Evolutionary conservation across 371 early-diverging fungal species (phyloP).

Genomic region (Mortierella sp.): DNA sequence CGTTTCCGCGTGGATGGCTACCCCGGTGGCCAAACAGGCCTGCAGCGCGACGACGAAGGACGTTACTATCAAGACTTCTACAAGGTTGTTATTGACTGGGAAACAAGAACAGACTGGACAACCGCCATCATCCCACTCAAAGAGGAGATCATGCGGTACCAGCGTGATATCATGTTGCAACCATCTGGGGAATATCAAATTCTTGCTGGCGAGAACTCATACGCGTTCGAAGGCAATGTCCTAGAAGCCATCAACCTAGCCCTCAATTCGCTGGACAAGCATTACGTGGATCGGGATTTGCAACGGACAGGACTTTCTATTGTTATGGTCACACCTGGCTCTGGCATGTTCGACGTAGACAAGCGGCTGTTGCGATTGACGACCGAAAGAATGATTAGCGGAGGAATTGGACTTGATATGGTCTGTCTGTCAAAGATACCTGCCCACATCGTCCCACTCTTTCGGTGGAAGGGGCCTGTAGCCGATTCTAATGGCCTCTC

Average conservation of each 20-base stretch:
- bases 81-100: conserved; percentile 95
- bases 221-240: conserved; percentile 90
- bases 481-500: conserved; percentile 34
- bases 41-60: conserved; percentile 60
- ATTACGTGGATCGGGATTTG: conserved; percentile 93
- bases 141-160: conserved; percentile 85
- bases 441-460: conserved; percentile 89
- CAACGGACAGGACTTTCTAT: conserved; percentile 92
- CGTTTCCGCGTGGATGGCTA: conserved; percentile 62
- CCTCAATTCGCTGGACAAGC: conserved; percentile 92
- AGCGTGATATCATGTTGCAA: conserved; percentile 77
- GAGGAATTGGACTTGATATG: conserved; percentile 93
- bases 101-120: conserved; percentile 89
- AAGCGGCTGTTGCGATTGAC: conserved; percentile 88
- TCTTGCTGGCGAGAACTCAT: conserved; percentile 74
- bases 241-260: conserved; percentile 96
- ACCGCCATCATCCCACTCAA: conserved; percentile 79
- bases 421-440: conserved; percentile 92
- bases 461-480: conserved; percentile 61
- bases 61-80: conserved; percentile 91
- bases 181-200: conserved; percentile 62
- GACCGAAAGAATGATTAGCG: conserved; percentile 94
- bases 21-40: conserved; percentile 51
- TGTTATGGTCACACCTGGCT: conserved; percentile 90
- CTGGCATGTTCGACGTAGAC: conserved; percentile 88